Conservation (phyloP, 805 yeast species). For the Cyberlindnera nakhonratchasimensis region DNA sequence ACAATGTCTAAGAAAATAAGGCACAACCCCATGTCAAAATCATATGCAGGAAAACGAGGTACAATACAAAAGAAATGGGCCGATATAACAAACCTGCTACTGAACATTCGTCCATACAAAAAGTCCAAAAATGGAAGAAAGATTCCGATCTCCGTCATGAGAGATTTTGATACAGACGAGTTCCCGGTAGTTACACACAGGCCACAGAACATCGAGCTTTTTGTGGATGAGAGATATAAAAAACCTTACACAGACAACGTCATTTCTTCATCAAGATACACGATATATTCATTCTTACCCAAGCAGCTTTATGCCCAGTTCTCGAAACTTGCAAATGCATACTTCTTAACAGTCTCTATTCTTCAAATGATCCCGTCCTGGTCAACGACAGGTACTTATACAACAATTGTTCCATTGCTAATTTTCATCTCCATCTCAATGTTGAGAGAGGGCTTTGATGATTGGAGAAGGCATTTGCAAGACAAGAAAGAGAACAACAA, state of each 20-base stretch:
- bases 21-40: slow-evolving; percentile 7
- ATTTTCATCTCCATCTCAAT: slow-evolving; percentile 87
- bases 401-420: slow-evolving; percentile 86
- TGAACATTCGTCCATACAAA: slow-evolving; percentile 45
- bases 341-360: slow-evolving; percentile 85
- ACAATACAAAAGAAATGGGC: slow-evolving; percentile 15
- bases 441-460: slow-evolving; percentile 91
- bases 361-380: slow-evolving; percentile 95
- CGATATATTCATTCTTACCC: slow-evolving; percentile 77
- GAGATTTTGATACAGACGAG: slow-evolving; percentile 30
- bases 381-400: slow-evolving; percentile 95
- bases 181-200: slow-evolving; percentile 28
- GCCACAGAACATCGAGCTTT: slow-evolving; percentile 28
- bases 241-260: slow-evolving; percentile 61
- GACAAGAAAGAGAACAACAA: slow-evolving; percentile 83
- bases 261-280: slow-evolving; percentile 85
- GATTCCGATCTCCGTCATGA: slow-evolving; percentile 60
- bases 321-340: slow-evolving; percentile 87
- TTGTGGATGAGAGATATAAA: slow-evolving; percentile 68
- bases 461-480: slow-evolving; percentile 78
- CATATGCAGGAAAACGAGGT: slow-evolving; percentile 27
- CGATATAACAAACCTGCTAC: slow-evolving; percentile 33
- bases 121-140: slow-evolving; percentile 68
- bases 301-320: slow-evolving; percentile 88
- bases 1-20: slow-evolving; percentile 19